These are phyloP conservation scores for Alternaria sp. DNA, from an alignment of 2,329 filamentous ascomycete genomes.

Conservation along the genomic window DNA sequence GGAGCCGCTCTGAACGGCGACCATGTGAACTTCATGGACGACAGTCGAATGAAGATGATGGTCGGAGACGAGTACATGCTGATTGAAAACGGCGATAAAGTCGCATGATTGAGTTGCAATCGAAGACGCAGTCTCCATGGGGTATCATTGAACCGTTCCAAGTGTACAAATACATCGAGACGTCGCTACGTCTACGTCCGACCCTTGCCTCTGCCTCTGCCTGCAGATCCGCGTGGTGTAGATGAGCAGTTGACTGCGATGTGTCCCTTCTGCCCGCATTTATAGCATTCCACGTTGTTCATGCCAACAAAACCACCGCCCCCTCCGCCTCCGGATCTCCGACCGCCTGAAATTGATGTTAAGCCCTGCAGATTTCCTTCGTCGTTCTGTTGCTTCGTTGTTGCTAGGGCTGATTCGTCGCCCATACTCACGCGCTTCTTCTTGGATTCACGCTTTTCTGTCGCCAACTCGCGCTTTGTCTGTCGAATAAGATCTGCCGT, in stretches of 20 bases:
- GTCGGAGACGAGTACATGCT: conserved; percentile 57
- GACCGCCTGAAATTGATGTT: conserved; percentile 66
- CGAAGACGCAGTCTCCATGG: conserved; percentile 19
- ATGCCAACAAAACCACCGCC: conserved; percentile 26
- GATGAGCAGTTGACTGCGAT: conserved; percentile 63
- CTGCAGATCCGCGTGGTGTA: conserved; percentile 35
- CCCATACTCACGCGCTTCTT: conserved; percentile 60
- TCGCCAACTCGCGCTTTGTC: conserved; percentile 56
- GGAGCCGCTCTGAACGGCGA: conserved; percentile 52
- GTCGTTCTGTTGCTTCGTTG: conserved; percentile 70
- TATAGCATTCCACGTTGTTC: conserved; percentile 63
- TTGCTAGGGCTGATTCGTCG: conserved; percentile 57
- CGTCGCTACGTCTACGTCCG: conserved; percentile 29
- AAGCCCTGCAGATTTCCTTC: conserved; percentile 69
- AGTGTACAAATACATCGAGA: conserved; percentile 12
- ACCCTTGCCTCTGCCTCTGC: conserved; percentile 36
- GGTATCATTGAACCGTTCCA: conserved; percentile 29
- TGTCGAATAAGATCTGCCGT: conserved; percentile 57
- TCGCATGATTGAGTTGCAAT: conserved; percentile 10
- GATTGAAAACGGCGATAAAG: conserved; percentile 39
- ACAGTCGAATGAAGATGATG: conserved; percentile 56
- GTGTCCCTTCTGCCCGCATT: conserved; percentile 70
- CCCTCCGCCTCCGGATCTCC: conserved; percentile 29
- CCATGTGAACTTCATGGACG: conserved; percentile 53
- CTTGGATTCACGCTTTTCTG: conserved; percentile 55